Conservation (phyloP, 1,284 basidiomycete species). For the Vanrija humicola region DNA sequence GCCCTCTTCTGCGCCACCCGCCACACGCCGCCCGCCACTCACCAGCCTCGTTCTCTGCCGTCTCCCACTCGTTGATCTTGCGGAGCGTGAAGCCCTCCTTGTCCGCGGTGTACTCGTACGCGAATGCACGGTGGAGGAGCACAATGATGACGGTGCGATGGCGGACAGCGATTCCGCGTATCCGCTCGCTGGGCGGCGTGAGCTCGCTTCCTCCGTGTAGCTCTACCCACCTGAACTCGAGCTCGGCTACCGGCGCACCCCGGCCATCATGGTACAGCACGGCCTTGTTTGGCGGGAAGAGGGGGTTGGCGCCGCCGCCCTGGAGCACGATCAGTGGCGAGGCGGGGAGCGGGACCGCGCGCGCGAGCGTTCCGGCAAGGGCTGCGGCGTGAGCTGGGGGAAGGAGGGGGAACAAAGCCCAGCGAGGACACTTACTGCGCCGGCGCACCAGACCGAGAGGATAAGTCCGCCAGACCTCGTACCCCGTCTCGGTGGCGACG, state of each 20-base stretch:
- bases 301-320: conserved; percentile 82
- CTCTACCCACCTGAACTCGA: conserved; percentile 64
- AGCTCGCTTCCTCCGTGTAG: not conserved
- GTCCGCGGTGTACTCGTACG: conserved; percentile 65
- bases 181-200: conserved; percentile 60
- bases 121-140: conserved; percentile 69
- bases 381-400: conserved; percentile 18
- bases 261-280: conserved; percentile 80
- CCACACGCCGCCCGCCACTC: conserved; percentile 8
- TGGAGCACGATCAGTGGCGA: conserved; percentile 84
- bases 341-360: conserved; percentile 72
- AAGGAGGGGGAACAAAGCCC: not conserved
- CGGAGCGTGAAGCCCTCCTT: conserved; percentile 45
- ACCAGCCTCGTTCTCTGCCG: conserved; percentile 83
- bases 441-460: conserved; percentile 74
- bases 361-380: conserved; percentile 63
- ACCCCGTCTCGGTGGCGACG: conserved; percentile 74
- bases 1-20: not conserved
- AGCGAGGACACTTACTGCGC: conserved; percentile 57
- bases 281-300: conserved; percentile 91
- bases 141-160: conserved; percentile 80
- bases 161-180: conserved; percentile 73
- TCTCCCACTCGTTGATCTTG: conserved; percentile 79
- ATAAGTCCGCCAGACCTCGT: conserved; percentile 75
- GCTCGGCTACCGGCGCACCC: conserved; percentile 72